Conservation (phyloP, 1,139 yeast genomes). For the Lodderomyces theae region DNA sequence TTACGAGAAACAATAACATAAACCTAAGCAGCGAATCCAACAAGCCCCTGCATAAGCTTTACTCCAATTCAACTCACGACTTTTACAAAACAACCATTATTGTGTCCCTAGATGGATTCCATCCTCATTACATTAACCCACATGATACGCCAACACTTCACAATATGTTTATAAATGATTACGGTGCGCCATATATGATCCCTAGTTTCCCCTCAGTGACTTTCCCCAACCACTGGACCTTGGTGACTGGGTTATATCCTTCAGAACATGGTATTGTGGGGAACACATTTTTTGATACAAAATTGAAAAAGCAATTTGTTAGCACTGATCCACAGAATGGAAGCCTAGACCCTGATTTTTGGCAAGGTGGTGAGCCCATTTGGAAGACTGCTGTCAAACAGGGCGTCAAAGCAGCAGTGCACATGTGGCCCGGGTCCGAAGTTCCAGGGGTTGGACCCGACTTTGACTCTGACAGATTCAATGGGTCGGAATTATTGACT, state of each 20-base stretch:
- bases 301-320: slow-evolving; percentile 52
- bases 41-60: slow-evolving; percentile 21
- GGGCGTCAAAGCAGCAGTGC: slow-evolving; percentile 71
- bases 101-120: slow-evolving; percentile 83
- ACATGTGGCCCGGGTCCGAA: slow-evolving; percentile 97
- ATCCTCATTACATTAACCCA: slow-evolving; percentile 79
- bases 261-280: slow-evolving; percentile 86
- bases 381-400: slow-evolving; percentile 78
- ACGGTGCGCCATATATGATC: slow-evolving; percentile 77
- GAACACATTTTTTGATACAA: slow-evolving; percentile 73
- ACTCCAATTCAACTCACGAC: slow-evolving; percentile 67
- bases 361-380: slow-evolving; percentile 85
- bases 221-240: slow-evolving; percentile 89
- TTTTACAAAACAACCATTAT: slow-evolving; percentile 77
- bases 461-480: slow-evolving; percentile 56
- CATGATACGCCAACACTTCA: slow-evolving; percentile 70
- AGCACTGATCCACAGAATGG: slow-evolving; percentile 61
- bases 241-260: slow-evolving; percentile 84
- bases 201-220: slow-evolving; percentile 90
- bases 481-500: slow-evolving; percentile 59
- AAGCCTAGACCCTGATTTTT: slow-evolving; percentile 59
- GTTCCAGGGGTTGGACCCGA: slow-evolving; percentile 54
- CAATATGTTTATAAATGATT: slow-evolving; percentile 49
- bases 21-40: slow-evolving; percentile 19
- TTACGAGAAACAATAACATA: slow-evolving; percentile 47